phyloP scores from a whole-genome alignment of 148 eudicot genomes.

The Camellia sinensis region DNA sequence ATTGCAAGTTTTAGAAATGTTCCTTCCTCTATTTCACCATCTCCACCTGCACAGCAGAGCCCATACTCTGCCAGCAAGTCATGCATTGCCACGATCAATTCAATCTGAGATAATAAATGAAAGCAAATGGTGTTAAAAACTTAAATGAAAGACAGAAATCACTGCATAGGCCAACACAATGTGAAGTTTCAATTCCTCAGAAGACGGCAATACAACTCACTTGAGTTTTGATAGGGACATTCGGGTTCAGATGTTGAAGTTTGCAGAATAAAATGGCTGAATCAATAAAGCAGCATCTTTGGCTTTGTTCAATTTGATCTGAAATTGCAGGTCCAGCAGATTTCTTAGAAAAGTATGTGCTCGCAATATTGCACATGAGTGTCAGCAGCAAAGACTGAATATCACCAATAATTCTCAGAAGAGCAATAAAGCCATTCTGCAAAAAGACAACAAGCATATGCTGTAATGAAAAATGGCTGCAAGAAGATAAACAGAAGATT shows the following conservation, averaged over 20 bases:
- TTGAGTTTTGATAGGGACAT: slow-evolving; percentile 65
- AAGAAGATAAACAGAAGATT: background rate
- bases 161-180: background rate
- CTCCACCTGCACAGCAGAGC: slow-evolving; percentile 74
- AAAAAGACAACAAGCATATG: slow-evolving; percentile 25
- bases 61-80: slow-evolving; percentile 97
- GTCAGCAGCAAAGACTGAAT: slow-evolving; percentile 70
- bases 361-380: slow-evolving; percentile 70
- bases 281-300: slow-evolving; percentile 69
- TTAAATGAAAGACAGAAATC: background rate
- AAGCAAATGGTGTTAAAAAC: slow-evolving; percentile 3
- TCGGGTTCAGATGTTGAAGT: slow-evolving; percentile 77
- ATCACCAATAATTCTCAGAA: slow-evolving; percentile 52
- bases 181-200: slow-evolving; percentile 6
- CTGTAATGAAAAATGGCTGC: slow-evolving; percentile 11
- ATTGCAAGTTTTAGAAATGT: slow-evolving; percentile 93
- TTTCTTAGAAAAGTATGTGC: slow-evolving; percentile 52
- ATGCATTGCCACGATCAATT: slow-evolving; percentile 75
- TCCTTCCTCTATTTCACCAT: slow-evolving; percentile 87
- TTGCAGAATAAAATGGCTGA: slow-evolving; percentile 80
- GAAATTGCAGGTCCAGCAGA: slow-evolving; percentile 43
- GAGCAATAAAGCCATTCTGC: slow-evolving; percentile 50
- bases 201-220: slow-evolving; percentile 44
- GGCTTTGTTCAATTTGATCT: slow-evolving; percentile 57
- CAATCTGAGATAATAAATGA: slow-evolving; percentile 48